A percentile compares a stretch with the other conserved stretches of the same genome.
Evolutionary conservation across 768 basidiomycete genomes (phyloP).

Genomic region (Auricularia sp.): DNA sequence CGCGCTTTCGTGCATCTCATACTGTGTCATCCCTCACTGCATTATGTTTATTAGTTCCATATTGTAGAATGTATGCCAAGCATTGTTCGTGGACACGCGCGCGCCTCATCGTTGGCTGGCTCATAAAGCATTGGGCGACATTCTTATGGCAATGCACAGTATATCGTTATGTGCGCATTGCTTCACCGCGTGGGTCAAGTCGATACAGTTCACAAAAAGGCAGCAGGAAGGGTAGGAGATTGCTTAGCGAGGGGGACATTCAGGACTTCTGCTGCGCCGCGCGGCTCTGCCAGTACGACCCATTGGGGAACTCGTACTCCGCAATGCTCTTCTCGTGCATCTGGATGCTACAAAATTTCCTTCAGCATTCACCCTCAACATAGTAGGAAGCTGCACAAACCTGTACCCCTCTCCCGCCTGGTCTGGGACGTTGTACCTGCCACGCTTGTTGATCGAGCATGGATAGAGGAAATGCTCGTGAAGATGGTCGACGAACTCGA

Average conservation of each 20-base stretch:
- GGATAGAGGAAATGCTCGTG: slow-evolving; percentile 90
- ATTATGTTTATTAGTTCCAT: no score
- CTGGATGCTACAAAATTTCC: slow-evolving; percentile 53
- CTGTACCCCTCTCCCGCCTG: slow-evolving; percentile 74
- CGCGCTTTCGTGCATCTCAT: no score
- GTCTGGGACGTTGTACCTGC: slow-evolving; percentile 79
- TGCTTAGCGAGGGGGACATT: background rate
- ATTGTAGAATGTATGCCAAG: no score
- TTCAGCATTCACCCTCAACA: background rate
- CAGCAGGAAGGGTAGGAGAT: no score
- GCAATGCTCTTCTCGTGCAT: slow-evolving; percentile 75
- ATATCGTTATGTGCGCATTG: no score
- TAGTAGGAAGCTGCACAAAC: slow-evolving; percentile 22
- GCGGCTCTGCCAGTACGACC: slow-evolving; percentile 55
- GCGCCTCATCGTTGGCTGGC: no score
- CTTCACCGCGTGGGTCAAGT: no score
- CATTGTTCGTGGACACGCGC: no score
- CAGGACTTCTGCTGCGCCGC: slow-evolving; percentile 2
- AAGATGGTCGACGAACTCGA: slow-evolving; percentile 83
- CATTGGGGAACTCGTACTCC: slow-evolving; percentile 78
- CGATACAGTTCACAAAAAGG: no score
- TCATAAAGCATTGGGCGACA: no score
- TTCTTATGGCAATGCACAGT: no score
- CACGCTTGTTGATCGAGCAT: slow-evolving; percentile 74
- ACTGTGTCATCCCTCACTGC: no score